A percentile compares a stretch with the other conserved stretches of the same genome.
These are phyloP conservation scores for Penicillium cinerascens DNA, from an alignment of 495 filamentous ascomycete species.

Conservation along the genomic window DNA sequence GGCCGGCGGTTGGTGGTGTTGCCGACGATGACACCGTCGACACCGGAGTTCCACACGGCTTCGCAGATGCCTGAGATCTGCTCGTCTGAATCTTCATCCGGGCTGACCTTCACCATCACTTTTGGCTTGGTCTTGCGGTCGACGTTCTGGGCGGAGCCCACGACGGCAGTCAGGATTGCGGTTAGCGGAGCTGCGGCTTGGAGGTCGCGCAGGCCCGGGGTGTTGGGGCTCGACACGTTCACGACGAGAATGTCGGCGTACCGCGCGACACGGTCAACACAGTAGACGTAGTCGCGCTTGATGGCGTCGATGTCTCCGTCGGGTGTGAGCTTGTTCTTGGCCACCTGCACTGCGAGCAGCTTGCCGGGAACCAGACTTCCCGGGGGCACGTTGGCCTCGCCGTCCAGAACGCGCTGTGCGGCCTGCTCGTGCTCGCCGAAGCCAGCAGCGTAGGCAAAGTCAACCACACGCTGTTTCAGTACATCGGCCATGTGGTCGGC, in stretches of 20 bases:
- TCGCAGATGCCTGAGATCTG: conserved; percentile 85
- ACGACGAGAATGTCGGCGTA: conserved; percentile 95
- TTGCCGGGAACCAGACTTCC: conserved; percentile 72
- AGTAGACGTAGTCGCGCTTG: conserved; percentile 78
- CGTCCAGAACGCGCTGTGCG: conserved; percentile 70
- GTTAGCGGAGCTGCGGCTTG: conserved; percentile 81
- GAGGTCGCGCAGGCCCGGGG: conserved; percentile 79
- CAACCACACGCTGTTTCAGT: conserved; percentile 71
- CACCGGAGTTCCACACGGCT: conserved; percentile 77
- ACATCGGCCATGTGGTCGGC: conserved; percentile 80
- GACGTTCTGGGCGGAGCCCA: conserved; percentile 65
- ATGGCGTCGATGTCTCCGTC: conserved; percentile 82
- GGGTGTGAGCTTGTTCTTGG: conserved; percentile 91
- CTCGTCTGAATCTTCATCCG: conserved; percentile 80
- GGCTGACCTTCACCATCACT: conserved; percentile 96
- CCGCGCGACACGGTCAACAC: conserved; percentile 71
- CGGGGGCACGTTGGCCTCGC: conserved; percentile 59
- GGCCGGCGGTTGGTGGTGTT: conserved; percentile 89
- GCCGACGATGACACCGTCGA: conserved; percentile 94
- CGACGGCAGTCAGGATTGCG: conserved; percentile 73
- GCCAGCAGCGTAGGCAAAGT: conserved; percentile 68
- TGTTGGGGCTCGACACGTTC: conserved; percentile 96
- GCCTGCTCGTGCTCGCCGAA: conserved; percentile 59
- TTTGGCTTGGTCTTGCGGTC: conserved; percentile 69
- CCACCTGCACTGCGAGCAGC: conserved; percentile 86